Percentiles rank a stretch among this genome's conserved stretches.
These are phyloP conservation scores for Phalaenopsis aphrodite DNA, from an alignment of 106 monocot species.

Conservation along the genomic window DNA sequence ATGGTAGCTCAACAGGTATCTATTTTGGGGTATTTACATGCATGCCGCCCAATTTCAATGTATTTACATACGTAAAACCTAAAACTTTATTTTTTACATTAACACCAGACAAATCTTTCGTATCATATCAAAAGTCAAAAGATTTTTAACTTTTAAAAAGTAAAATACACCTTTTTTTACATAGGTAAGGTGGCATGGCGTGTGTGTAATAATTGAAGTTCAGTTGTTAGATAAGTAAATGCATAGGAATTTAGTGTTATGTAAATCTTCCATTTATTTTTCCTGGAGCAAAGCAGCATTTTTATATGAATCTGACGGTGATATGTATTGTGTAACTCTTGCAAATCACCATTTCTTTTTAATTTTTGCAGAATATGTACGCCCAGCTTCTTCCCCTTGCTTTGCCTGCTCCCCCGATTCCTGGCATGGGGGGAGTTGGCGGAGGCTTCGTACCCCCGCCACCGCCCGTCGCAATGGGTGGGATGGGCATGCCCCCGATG, in stretches of 20 bases:
- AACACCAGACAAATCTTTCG: no score
- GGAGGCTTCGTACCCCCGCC: slow-evolving; percentile 34
- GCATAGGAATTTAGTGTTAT: no score
- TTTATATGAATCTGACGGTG: not conserved
- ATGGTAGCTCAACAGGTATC: slow-evolving; percentile 95
- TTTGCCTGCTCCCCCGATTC: slow-evolving; percentile 77
- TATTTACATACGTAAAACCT: no score
- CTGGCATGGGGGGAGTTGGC: slow-evolving; percentile 66
- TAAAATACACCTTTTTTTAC: no score
- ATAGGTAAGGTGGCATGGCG: no score
- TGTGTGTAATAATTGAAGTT: no score
- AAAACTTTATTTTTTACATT: no score
- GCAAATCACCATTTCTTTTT: not conserved
- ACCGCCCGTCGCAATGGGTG: slow-evolving; percentile 44
- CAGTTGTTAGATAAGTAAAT: no score
- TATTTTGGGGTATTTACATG: no score
- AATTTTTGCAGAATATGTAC: slow-evolving; percentile 84
- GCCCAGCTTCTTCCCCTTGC: slow-evolving; percentile 93
- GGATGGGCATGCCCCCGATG: slow-evolving; percentile 86
- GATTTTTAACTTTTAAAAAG: no score
- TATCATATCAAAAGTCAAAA: no score
- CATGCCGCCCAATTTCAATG: no score
- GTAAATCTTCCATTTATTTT: not conserved
- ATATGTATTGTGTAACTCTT: not conserved
- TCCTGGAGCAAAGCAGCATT: not conserved